These are phyloP conservation scores for Myriosclerotinia curreyana DNA, from an alignment of 2,329 filamentous ascomycete genomes.

Conservation along the genomic window DNA sequence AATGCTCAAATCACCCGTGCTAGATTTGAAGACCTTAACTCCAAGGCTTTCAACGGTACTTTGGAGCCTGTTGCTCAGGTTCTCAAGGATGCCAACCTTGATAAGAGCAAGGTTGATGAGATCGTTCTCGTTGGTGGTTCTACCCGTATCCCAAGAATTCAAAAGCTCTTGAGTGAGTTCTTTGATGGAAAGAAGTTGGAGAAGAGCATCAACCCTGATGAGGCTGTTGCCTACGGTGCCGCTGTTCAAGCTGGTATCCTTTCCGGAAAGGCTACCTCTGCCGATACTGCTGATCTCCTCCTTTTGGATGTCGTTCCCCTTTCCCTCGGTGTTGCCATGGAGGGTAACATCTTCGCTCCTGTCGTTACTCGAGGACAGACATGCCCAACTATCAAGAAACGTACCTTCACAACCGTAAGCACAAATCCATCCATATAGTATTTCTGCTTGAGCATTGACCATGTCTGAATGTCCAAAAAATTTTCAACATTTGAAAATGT, in stretches of 20 bases:
- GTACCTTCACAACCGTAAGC: conserved; percentile 11
- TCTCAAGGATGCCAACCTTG: conserved; percentile 83
- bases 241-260: conserved; percentile 98
- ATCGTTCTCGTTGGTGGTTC: conserved; percentile 98
- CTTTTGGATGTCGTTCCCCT: conserved; percentile 95
- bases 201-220: conserved; percentile 99
- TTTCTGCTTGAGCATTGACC: background rate
- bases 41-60: conserved; percentile 90
- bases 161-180: conserved; percentile 98
- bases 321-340: conserved; percentile 98
- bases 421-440: fast-evolving
- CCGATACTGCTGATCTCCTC: conserved; percentile 90
- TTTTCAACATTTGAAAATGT: background rate
- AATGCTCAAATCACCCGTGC: conserved; percentile 96
- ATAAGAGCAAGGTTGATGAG: conserved; percentile 93
- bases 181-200: conserved; percentile 99
- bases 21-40: conserved; percentile 97
- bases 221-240: conserved; percentile 98
- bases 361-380: conserved; percentile 80
- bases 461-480: background rate
- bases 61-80: conserved; percentile 95
- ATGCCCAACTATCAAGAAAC: conserved; percentile 54
- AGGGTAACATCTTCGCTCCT: conserved; percentile 97
- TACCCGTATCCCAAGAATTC: conserved; percentile 97
- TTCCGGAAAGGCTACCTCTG: conserved; percentile 94